Percentiles rank a stretch among this genome's conserved stretches.
Conservation (phyloP, 2,329 filamentous ascomycete species). For the Alternaria ethzedia region DNA sequence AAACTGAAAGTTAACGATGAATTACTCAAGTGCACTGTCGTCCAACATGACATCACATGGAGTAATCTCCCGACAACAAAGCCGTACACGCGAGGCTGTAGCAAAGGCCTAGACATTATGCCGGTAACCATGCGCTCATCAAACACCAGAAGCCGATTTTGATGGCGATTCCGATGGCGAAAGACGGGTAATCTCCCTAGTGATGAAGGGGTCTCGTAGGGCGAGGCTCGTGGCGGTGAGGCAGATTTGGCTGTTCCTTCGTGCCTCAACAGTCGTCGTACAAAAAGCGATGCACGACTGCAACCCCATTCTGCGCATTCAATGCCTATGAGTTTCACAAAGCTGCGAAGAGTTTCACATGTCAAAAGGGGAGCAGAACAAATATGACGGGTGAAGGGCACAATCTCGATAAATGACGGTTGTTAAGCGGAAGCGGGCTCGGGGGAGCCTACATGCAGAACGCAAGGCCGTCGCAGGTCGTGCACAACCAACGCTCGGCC, state of each 20-base stretch:
- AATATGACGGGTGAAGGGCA: constrained; percentile 16
- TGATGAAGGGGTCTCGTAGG: constrained; percentile 21
- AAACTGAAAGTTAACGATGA: background rate
- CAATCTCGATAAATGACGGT: constrained; percentile 19
- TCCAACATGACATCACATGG: constrained; percentile 5
- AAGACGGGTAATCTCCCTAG: constrained; percentile 9
- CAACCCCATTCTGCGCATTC: background rate
- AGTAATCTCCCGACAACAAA: background rate
- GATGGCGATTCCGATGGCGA: constrained; percentile 1
- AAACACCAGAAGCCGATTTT: background rate
- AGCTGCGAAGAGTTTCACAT: background rate
- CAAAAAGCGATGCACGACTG: background rate
- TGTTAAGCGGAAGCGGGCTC: constrained; percentile 11
- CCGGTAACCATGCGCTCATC: constrained; percentile 7
- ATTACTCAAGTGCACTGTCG: background rate
- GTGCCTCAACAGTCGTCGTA: constrained; percentile 12
- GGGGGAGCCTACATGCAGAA: constrained; percentile 22
- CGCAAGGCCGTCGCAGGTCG: constrained; percentile 20
- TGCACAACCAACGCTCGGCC: constrained; percentile 38
- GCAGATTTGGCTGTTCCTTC: constrained; percentile 17
- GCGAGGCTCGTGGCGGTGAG: constrained; percentile 13
- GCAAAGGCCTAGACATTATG: constrained; percentile 1
- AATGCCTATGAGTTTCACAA: constrained; percentile 2
- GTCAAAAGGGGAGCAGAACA: constrained; percentile 8
- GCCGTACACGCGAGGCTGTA: background rate